Conservation (phyloP, 2,329 filamentous ascomycete species). For the Bisporella sp. region DNA sequence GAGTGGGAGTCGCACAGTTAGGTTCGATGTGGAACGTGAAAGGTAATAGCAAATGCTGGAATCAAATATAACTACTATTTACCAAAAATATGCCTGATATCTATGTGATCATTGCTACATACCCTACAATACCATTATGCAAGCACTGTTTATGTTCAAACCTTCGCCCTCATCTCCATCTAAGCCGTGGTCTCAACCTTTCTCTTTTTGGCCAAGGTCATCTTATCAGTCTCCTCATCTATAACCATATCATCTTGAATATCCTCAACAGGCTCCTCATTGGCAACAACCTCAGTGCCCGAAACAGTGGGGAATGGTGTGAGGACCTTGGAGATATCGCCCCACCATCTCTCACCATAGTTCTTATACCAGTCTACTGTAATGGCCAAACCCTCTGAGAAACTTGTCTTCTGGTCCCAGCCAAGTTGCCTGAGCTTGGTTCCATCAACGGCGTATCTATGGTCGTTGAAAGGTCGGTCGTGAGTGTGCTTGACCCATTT, state of each 20-base stretch:
- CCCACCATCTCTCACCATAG: slow-evolving; percentile 66
- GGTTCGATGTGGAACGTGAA: no score
- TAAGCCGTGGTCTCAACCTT: slow-evolving; percentile 8
- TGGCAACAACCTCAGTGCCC: slow-evolving; percentile 45
- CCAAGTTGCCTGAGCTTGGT: slow-evolving; percentile 60
- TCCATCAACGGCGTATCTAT: slow-evolving; percentile 65
- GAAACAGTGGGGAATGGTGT: slow-evolving; percentile 59
- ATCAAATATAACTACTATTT: no score
- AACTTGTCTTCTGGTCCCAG: slow-evolving; percentile 61
- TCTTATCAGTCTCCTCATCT: slow-evolving; percentile 14
- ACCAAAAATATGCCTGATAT: no score
- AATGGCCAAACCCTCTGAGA: slow-evolving; percentile 53
- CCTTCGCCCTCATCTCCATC: no score
- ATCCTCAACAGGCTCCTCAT: slow-evolving; percentile 21
- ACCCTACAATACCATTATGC: no score
- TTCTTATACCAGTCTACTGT: slow-evolving; percentile 65
- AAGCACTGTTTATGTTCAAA: no score
- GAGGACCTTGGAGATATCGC: slow-evolving; percentile 61
- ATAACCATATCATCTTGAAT: slow-evolving; percentile 22
- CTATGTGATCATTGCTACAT: no score
- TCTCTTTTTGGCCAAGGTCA: slow-evolving; percentile 22
- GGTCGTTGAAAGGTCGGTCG: slow-evolving; percentile 74
- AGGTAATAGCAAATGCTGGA: no score
- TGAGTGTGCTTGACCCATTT: slow-evolving; percentile 68
- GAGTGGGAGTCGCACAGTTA: no score